Evolutionary conservation across 1,284 basidiomycete species (phyloP).

Genomic region (Heimioporus retisporus): DNA sequence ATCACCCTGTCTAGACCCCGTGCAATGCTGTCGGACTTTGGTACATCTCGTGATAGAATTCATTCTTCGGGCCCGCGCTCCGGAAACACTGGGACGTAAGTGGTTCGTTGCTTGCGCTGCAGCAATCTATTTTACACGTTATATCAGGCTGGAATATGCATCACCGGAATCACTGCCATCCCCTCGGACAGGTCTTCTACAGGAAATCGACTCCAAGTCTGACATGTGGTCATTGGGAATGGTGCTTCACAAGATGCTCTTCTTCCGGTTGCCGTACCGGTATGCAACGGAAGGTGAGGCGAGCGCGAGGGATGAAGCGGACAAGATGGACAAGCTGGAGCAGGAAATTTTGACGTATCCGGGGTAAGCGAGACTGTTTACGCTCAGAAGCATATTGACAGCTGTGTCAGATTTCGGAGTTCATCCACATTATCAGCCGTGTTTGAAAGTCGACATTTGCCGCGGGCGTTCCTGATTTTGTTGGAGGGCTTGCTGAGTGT

Average conservation of each 20-base stretch:
- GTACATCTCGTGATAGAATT: conserved; percentile 92
- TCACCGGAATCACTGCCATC: conserved; percentile 89
- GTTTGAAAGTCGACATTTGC: conserved; percentile 64
- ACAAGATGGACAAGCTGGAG: conserved; percentile 74
- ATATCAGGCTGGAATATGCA: conserved; percentile 75
- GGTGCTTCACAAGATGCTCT: conserved; percentile 92
- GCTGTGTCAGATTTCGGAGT: conserved; percentile 66
- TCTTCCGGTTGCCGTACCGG: conserved; percentile 86
- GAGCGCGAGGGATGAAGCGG: conserved; percentile 58
- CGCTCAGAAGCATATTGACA: conserved; percentile 12
- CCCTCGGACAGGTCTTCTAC: conserved; percentile 71
- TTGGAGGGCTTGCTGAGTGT: conserved; percentile 14
- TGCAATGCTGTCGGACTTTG: conserved; percentile 95
- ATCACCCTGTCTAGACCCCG: conserved; percentile 61
- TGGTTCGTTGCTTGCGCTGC: conserved; percentile 33
- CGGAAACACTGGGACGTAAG: conserved; percentile 95
- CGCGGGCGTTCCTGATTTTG: conserved; percentile 11
- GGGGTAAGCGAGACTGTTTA: conserved; percentile 59
- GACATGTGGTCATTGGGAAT: conserved; percentile 93
- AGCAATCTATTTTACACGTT: not conserved
- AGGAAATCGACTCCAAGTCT: conserved; percentile 87
- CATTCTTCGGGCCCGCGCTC: conserved; percentile 74
- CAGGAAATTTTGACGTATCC: conserved; percentile 80
- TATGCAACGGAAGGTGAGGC: conserved; percentile 68
- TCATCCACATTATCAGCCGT: conserved; percentile 57